Evolutionary conservation across 345 rosid species (phyloP).

Genomic region (Eucalyptus viminalis): DNA sequence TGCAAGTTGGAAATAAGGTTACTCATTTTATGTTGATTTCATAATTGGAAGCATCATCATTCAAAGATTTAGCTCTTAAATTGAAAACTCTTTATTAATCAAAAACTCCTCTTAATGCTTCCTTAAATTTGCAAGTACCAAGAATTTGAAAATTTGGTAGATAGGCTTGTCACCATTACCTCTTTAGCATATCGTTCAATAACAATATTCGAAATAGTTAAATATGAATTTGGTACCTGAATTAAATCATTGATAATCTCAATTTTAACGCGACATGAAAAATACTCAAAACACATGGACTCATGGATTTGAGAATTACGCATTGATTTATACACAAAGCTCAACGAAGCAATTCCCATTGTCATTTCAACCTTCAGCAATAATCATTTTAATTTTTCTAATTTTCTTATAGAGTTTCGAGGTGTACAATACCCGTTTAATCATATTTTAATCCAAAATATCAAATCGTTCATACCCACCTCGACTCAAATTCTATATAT

Average conservation of each 20-base stretch:
- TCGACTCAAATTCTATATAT: not conserved
- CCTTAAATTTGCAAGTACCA: not conserved
- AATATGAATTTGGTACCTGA: fast-evolving
- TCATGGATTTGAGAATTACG: not conserved
- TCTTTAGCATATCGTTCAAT: not conserved
- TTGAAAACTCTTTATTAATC: not conserved
- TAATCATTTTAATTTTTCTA: not conserved
- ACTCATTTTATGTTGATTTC: not conserved
- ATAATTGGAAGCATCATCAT: not conserved
- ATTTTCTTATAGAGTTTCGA: not conserved
- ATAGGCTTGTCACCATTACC: not conserved
- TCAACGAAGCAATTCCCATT: not conserved
- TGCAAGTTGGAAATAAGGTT: not conserved
- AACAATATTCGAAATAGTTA: not conserved
- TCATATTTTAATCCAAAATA: not conserved
- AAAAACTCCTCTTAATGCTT: not conserved
- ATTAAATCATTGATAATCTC: not conserved
- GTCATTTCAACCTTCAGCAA: fast-evolving
- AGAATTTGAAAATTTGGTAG: not conserved
- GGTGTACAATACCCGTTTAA: fast-evolving
- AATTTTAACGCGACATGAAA: not conserved
- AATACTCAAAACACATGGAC: not conserved
- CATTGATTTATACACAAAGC: not conserved
- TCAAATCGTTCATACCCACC: not conserved
- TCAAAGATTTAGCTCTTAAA: not conserved